These are phyloP conservation scores for Rubia occidens DNA, from an alignment of 305 asterid genomes.

Conservation along the genomic window DNA sequence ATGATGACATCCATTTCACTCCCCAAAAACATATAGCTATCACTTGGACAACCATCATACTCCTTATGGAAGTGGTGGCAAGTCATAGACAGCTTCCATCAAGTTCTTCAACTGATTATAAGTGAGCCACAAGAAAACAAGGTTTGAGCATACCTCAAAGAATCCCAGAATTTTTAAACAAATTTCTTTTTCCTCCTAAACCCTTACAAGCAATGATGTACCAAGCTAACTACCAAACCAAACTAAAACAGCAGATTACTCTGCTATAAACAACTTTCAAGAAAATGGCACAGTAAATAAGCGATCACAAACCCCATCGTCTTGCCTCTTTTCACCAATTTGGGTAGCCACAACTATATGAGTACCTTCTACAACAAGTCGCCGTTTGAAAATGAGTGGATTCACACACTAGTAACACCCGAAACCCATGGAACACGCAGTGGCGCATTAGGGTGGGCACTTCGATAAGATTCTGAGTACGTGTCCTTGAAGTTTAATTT, in stretches of 20 bases:
- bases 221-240: background rate
- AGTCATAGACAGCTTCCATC: background rate
- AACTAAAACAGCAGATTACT: conserved; percentile 10
- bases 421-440: conserved; percentile 74
- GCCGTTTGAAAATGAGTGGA: conserved; percentile 11
- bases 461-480: conserved; percentile 62
- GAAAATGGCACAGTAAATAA: conserved; percentile 4
- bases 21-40: no score
- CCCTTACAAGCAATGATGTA: background rate
- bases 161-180: background rate
- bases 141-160: conserved; percentile 5
- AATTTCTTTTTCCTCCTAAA: background rate
- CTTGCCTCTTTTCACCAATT: background rate
- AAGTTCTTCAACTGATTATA: background rate
- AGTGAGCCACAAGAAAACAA: background rate
- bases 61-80: no score
- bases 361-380: conserved; percentile 4
- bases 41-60: no score
- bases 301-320: background rate
- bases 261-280: conserved; percentile 10
- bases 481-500: conserved; percentile 51
- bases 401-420: conserved; percentile 48
- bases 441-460: conserved; percentile 64
- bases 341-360: background rate
- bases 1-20: no score